These are phyloP conservation scores for Pelagophyceae sp. DNA, from an alignment of 352 stramenopile species.

Conservation along the genomic window DNA sequence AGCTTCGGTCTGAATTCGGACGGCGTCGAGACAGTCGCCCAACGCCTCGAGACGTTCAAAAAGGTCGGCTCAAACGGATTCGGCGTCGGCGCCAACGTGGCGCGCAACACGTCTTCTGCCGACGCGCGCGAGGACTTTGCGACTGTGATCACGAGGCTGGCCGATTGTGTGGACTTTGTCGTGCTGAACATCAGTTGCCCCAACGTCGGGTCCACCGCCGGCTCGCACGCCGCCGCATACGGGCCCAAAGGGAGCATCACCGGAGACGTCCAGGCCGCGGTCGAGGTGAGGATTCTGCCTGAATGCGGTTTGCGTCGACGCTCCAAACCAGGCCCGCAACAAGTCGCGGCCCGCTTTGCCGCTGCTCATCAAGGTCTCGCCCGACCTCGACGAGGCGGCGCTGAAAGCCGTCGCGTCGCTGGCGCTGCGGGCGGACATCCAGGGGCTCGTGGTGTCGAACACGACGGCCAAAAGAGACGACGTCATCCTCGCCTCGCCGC, in stretches of 20 bases:
- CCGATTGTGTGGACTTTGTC: background rate
- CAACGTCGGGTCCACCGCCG: background rate
- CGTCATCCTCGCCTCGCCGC: background rate
- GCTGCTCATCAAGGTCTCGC: slow-evolving; percentile 84
- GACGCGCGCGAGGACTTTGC: background rate
- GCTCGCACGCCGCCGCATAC: background rate
- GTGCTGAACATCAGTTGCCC: slow-evolving; percentile 9
- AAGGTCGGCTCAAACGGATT: background rate
- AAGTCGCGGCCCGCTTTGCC: slow-evolving; percentile 38
- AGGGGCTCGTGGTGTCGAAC: slow-evolving; percentile 88
- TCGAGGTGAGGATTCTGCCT: too few species aligned
- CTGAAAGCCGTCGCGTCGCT: slow-evolving; percentile 79
- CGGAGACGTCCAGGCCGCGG: background rate
- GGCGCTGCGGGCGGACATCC: slow-evolving; percentile 41
- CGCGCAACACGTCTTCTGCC: background rate
- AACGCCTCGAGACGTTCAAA: background rate
- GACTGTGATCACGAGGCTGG: background rate
- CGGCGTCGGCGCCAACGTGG: slow-evolving; percentile 12
- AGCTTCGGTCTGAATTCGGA: slow-evolving; percentile 28
- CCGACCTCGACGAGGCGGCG: slow-evolving; percentile 73
- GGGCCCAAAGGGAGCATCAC: background rate
- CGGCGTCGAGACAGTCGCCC: background rate
- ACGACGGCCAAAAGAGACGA: slow-evolving; percentile 56
- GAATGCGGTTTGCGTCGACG: too few species aligned
- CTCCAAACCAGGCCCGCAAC: background rate